Percentiles rank a stretch among this genome's conserved stretches.
Evolutionary conservation across 768 basidiomycete genomes (phyloP).

Genomic region (Mycena rosella): DNA sequence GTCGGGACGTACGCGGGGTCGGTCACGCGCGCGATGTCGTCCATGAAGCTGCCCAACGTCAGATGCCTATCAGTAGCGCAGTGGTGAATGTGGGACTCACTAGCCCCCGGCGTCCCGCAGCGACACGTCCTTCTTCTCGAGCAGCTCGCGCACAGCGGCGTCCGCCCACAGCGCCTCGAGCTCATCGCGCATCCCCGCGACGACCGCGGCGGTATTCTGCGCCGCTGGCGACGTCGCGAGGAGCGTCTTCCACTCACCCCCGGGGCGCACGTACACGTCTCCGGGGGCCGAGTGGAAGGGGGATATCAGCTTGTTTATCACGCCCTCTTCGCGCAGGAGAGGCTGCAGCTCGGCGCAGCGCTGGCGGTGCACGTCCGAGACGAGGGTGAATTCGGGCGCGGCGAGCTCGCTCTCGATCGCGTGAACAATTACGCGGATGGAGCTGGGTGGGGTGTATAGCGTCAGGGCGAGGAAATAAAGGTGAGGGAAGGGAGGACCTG

Average conservation of each 20-base stretch:
- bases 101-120: constrained; percentile 77
- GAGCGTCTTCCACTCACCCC: constrained; percentile 69
- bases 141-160: constrained; percentile 60
- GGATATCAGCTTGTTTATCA: constrained; percentile 56
- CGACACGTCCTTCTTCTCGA: constrained; percentile 63
- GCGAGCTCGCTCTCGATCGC: constrained; percentile 42
- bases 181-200: constrained; percentile 69
- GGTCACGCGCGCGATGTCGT: constrained; percentile 74
- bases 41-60: constrained; percentile 68
- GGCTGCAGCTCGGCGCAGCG: constrained; percentile 53
- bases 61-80: constrained; percentile 3
- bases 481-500: constrained; percentile 50
- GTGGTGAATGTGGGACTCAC: constrained; percentile 57
- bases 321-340: constrained; percentile 49
- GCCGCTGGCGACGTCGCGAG: constrained; percentile 39
- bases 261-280: constrained; percentile 67
- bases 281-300: constrained; percentile 65
- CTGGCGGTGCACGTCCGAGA: constrained; percentile 40
- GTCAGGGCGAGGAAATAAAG: neutral
- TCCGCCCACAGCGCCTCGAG: constrained; percentile 76
- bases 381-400: constrained; percentile 38
- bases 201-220: constrained; percentile 61
- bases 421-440: constrained; percentile 69
- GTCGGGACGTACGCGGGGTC: constrained; percentile 68
- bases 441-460: constrained; percentile 48